phyloP scores from a whole-genome alignment of 176 grass and related monocot species.

The Zea luxurians region DNA sequence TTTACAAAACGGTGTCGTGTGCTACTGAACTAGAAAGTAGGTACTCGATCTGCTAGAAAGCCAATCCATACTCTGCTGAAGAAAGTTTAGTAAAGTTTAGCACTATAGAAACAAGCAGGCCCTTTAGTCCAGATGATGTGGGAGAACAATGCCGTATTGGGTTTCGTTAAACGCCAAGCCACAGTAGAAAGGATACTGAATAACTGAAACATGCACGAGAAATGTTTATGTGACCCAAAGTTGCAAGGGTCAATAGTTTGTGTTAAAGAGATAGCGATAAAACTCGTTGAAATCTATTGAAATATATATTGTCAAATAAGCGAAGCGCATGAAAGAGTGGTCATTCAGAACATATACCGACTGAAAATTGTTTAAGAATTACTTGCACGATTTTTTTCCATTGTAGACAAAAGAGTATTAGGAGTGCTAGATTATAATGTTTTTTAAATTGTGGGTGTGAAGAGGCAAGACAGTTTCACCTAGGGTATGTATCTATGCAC shows the following conservation, averaged over 20 bases:
- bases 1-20: background rate
- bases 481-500: background rate
- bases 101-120: no score
- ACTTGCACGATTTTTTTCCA: background rate
- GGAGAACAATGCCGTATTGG: no score
- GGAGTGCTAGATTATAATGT: background rate
- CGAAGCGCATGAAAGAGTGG: background rate
- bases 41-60: background rate
- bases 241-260: background rate
- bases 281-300: background rate
- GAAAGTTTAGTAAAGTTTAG: no score
- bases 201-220: no score
- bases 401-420: no score
- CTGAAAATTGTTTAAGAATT: background rate
- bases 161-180: no score
- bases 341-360: background rate
- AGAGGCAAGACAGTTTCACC: background rate
- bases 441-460: background rate
- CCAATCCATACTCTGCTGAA: background rate
- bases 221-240: background rate
- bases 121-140: no score
- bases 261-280: background rate
- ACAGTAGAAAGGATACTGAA: no score
- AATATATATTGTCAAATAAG: background rate
- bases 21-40: background rate